Evolutionary conservation across 1,284 basidiomycete species (phyloP).

Genomic region (Crucibulum cyathiforme): DNA sequence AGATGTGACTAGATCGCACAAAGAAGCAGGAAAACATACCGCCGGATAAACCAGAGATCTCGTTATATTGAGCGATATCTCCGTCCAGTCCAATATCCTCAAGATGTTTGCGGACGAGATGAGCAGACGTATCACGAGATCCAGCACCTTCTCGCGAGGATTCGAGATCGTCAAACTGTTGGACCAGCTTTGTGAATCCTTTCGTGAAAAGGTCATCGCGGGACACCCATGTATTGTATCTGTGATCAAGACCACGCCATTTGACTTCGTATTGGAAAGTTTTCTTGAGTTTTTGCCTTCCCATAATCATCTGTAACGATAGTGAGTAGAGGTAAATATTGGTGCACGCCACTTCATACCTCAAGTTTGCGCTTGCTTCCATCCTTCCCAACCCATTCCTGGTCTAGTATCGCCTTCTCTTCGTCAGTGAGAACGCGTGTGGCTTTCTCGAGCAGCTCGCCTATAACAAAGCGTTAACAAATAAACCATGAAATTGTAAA

Average conservation of each 20-base stretch:
- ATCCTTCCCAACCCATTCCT: conserved; percentile 91
- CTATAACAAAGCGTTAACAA: conserved; percentile 41
- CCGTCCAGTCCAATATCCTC: conserved; percentile 97
- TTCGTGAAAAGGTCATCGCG: conserved; percentile 89
- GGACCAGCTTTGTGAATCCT: conserved; percentile 91
- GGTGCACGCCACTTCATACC: conserved; percentile 42
- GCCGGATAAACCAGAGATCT: conserved; percentile 89
- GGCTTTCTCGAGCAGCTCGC: conserved; percentile 90
- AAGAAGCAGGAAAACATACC: conserved; percentile 49
- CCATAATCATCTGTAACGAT: conserved; percentile 77
- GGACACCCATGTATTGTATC: conserved; percentile 92
- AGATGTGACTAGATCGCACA: conserved; percentile 18
- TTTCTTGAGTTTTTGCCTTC: conserved; percentile 98
- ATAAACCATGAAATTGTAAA: conserved; percentile 5
- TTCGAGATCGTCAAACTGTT: conserved; percentile 97
- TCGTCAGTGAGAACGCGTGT: conserved; percentile 91
- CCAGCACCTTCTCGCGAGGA: conserved; percentile 94
- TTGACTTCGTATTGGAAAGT: conserved; percentile 96
- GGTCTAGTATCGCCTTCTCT: conserved; percentile 83
- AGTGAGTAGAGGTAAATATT: conserved; percentile 1
- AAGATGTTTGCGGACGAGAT: conserved; percentile 86
- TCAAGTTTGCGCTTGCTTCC: conserved; percentile 93
- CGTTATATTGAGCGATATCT: conserved; percentile 97
- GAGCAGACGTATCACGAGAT: conserved; percentile 80
- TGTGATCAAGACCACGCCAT: conserved; percentile 94